Conservation (phyloP, 106 monocot species). For the Amphibolis antarctica region DNA sequence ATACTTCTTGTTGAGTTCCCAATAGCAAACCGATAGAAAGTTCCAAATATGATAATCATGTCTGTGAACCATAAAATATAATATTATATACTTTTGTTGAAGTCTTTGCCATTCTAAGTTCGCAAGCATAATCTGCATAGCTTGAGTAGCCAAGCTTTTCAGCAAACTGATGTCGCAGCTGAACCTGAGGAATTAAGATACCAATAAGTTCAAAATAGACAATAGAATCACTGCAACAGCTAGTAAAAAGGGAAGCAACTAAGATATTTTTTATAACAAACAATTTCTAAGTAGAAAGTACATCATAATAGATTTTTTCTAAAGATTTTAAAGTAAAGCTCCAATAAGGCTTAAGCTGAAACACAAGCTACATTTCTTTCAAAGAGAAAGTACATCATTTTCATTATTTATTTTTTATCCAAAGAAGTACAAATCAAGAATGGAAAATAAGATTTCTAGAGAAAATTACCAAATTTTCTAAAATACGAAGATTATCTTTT, state of each 20-base stretch:
- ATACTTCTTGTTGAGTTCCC: too few relatives aligned
- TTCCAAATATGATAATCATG: neutral
- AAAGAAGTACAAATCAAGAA: neutral
- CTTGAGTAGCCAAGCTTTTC: constrained; percentile 75
- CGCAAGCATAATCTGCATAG: constrained; percentile 76
- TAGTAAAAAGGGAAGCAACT: too few relatives aligned
- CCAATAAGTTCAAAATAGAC: neutral
- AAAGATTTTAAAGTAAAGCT: too few relatives aligned
- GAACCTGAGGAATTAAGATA: constrained; percentile 35
- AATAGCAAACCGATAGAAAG: too few relatives aligned
- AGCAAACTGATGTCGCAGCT: constrained; percentile 71
- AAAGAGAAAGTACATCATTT: too few relatives aligned
- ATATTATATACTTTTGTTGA: constrained; percentile 56
- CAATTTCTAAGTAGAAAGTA: too few relatives aligned
- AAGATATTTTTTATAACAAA: too few relatives aligned
- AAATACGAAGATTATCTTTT: constrained; percentile 56
- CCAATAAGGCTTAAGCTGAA: too few relatives aligned
- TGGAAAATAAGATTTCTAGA: neutral
- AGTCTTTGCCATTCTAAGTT: constrained; percentile 71
- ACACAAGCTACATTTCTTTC: too few relatives aligned
- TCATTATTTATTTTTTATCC: too few relatives aligned
- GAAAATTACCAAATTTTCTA: constrained; percentile 64
- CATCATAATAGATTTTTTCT: too few relatives aligned
- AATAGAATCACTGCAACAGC: too few relatives aligned
- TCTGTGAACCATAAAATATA: neutral